Evolutionary conservation across 208 protist genomes (phyloP).

Genomic region (Vickermania spadyakhi): DNA sequence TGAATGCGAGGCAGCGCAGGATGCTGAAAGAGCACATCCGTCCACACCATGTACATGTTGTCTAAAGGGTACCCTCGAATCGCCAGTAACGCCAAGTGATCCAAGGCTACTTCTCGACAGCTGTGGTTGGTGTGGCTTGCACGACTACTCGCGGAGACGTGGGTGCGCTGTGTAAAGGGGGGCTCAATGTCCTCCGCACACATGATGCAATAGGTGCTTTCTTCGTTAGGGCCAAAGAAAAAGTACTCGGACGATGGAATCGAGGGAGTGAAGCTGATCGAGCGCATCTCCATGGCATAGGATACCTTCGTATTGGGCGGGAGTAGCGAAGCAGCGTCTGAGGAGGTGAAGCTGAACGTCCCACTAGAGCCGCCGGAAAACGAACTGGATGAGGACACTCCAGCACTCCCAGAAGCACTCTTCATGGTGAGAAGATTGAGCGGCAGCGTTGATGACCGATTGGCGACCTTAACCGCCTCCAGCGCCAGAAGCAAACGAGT

Average conservation of each 20-base stretch:
- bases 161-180: slow-evolving; percentile 10
- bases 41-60: slow-evolving; percentile 50
- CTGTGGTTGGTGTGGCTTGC: slow-evolving; percentile 41
- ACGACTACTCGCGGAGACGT: slow-evolving; percentile 26
- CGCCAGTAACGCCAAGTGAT: slow-evolving; percentile 44
- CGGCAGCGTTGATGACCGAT: not conserved
- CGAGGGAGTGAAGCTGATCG: slow-evolving; percentile 1
- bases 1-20: slow-evolving; percentile 40
- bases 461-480: not conserved
- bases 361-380: not conserved
- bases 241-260: not conserved
- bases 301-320: not conserved
- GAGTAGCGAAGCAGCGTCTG: not conserved
- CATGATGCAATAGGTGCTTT: slow-evolving; percentile 42
- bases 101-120: slow-evolving; percentile 58
- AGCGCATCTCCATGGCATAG: not conserved
- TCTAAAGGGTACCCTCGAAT: slow-evolving; percentile 73
- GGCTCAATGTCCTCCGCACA: slow-evolving; percentile 47
- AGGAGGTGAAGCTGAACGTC: not conserved
- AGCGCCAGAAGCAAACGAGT: not conserved
- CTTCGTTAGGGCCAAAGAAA: slow-evolving; percentile 8
- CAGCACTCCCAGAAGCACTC: not conserved
- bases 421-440: not conserved
- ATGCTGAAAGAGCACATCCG: slow-evolving; percentile 37
- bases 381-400: not conserved